Evolutionary conservation across 2,329 filamentous ascomycete genomes (phyloP).

Genomic region (Fusarium virguliforme): DNA sequence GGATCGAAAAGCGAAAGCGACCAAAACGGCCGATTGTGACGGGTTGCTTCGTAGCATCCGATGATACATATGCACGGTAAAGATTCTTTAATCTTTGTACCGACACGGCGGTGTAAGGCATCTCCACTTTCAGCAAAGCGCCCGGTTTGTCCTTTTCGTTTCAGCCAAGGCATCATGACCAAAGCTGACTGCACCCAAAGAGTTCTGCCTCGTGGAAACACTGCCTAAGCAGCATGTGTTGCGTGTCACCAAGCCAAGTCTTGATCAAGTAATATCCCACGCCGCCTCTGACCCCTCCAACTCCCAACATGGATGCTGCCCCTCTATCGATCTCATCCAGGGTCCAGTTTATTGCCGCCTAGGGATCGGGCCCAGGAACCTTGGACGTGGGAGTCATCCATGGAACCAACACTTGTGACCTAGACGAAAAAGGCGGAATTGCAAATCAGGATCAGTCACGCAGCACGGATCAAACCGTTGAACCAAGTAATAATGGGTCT

Average conservation of each 20-base stretch:
- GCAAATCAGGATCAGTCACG: conserved; percentile 7
- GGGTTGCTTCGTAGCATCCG: conserved; percentile 15
- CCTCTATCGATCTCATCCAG: conserved; percentile 32
- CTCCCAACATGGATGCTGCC: conserved; percentile 8
- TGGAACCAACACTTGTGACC: conserved; percentile 40
- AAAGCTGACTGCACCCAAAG: conserved; percentile 7
- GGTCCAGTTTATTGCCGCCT: conserved; percentile 37
- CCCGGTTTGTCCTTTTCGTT: not conserved
- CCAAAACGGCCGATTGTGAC: not conserved
- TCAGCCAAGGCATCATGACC: conserved; percentile 29
- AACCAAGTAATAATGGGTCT: conserved; percentile 19
- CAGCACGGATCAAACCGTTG: conserved; percentile 22
- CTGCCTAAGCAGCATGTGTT: not conserved
- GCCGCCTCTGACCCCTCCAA: conserved; percentile 12
- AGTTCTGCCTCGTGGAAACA: not conserved
- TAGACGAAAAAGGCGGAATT: conserved; percentile 27
- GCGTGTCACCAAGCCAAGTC: not conserved
- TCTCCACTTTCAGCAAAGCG: too few relatives aligned
- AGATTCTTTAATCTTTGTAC: conserved; percentile 17
- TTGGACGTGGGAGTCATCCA: conserved; percentile 28
- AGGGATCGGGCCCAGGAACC: conserved; percentile 28
- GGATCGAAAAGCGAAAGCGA: conserved; percentile 32
- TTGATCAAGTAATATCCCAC: conserved; percentile 3
- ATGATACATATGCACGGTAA: conserved; percentile 10
- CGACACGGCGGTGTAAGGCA: too few relatives aligned